A percentile compares a stretch with the other conserved stretches of the same genome.
phyloP scores from a whole-genome alignment of 805 yeast species.

The Blastobotrys attinorum region DNA sequence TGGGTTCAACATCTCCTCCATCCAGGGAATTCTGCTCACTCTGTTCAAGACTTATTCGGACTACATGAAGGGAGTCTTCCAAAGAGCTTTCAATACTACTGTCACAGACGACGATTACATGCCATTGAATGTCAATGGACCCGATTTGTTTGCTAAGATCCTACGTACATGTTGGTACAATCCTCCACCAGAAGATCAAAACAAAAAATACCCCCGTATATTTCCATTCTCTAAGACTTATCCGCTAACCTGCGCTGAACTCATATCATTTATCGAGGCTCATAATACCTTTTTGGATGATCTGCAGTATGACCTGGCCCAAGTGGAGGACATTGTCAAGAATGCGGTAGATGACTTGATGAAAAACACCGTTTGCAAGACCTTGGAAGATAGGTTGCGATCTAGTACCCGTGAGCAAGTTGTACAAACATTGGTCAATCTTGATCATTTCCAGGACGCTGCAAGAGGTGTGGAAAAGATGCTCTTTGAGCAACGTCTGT shows the following conservation, averaged over 20 bases:
- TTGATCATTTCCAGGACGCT: slow-evolving; percentile 78
- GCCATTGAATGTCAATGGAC: slow-evolving; percentile 67
- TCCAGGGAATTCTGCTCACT: slow-evolving; percentile 54
- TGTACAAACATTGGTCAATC: slow-evolving; percentile 79
- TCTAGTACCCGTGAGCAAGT: slow-evolving; percentile 81
- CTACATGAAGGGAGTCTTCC: slow-evolving; percentile 46
- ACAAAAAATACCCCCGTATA: slow-evolving; percentile 45
- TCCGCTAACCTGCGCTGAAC: slow-evolving; percentile 74
- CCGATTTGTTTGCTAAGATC: slow-evolving; percentile 53
- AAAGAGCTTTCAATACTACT: slow-evolving; percentile 49
- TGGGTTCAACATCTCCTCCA: slow-evolving; percentile 48
- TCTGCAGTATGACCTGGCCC: slow-evolving; percentile 52
- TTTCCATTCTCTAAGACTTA: slow-evolving; percentile 86
- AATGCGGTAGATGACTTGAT: slow-evolving; percentile 62
- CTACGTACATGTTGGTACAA: slow-evolving; percentile 64
- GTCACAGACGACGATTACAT: slow-evolving; percentile 78
- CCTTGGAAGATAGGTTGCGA: slow-evolving; percentile 52
- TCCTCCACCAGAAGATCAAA: slow-evolving; percentile 38
- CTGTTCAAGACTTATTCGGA: slow-evolving; percentile 57
- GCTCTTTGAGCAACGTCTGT: slow-evolving; percentile 32
- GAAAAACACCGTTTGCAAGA: slow-evolving; percentile 54
- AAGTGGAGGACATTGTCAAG: slow-evolving; percentile 52
- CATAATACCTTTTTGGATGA: slow-evolving; percentile 57
- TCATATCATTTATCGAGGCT: slow-evolving; percentile 56
- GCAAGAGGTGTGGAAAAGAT: slow-evolving; percentile 50